These are phyloP conservation scores for Perilla frutescens DNA, from an alignment of 257 asterid species.

Conservation along the genomic window DNA sequence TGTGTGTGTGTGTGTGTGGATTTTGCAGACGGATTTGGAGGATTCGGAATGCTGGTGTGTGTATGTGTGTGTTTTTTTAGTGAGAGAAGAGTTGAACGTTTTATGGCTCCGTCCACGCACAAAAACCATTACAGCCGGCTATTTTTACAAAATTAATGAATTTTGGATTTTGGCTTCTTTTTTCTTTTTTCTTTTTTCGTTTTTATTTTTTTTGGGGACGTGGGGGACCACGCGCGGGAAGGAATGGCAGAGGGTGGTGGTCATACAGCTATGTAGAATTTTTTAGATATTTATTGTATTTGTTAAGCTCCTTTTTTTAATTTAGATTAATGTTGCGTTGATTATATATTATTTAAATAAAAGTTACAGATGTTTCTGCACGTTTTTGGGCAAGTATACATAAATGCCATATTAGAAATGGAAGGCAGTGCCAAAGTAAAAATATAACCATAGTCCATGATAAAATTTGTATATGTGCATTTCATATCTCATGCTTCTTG, in stretches of 20 bases:
- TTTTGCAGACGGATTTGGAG: conserved; percentile 37
- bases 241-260: conserved; percentile 18
- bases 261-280: background rate
- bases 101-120: conserved; percentile 43
- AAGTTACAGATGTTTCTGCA: no score
- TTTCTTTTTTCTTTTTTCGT: background rate
- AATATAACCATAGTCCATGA: no score
- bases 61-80: conserved; percentile 29
- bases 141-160: conserved; percentile 19
- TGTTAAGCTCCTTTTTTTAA: background rate
- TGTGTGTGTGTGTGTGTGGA: background rate
- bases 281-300: no score
- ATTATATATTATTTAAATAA: no score
- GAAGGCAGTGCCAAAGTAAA: no score
- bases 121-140: conserved; percentile 45
- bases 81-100: conserved; percentile 38
- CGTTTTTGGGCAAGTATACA: no score
- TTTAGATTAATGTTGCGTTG: background rate
- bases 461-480: no score
- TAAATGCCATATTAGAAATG: no score
- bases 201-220: no score
- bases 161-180: conserved; percentile 6
- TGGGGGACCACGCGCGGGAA: conserved; percentile 27
- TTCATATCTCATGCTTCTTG: no score
- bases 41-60: conserved; percentile 38